A percentile compares a stretch with the other conserved stretches of the same genome.
phyloP scores from a whole-genome alignment of 176 grass and related monocot species.

The Carex pumila region DNA sequence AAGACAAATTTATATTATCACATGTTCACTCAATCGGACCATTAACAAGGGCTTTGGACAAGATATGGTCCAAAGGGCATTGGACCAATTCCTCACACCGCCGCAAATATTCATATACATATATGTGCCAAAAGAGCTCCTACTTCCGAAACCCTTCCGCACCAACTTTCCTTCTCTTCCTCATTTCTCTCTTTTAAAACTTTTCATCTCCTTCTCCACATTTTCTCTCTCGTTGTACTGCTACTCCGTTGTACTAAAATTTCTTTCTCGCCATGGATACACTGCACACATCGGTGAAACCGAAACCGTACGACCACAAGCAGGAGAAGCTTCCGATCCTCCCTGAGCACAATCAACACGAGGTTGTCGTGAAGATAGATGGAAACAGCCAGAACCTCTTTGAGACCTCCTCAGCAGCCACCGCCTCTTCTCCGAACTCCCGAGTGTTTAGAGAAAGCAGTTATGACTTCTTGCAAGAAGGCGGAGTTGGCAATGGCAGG shows the following conservation, averaged over 20 bases:
- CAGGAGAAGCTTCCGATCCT: constrained; percentile 22
- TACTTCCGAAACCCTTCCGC: background rate
- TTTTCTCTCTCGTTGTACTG: background rate
- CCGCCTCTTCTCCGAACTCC: constrained; percentile 2
- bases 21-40: too few relatives aligned
- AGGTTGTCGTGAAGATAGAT: constrained; percentile 93
- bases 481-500: background rate
- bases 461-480: constrained; percentile 40
- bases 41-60: too few relatives aligned
- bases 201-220: background rate
- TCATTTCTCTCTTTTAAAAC: background rate
- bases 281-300: constrained; percentile 10
- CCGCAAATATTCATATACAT: background rate
- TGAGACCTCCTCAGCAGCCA: background rate
- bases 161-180: background rate
- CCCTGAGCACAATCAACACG: constrained; percentile 15
- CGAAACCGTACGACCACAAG: background rate
- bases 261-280: constrained; percentile 2
- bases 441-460: constrained; percentile 44
- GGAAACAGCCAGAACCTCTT: constrained; percentile 12
- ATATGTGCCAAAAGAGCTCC: background rate
- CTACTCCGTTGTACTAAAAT: background rate
- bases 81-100: too few relatives aligned
- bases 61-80: too few relatives aligned
- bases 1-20: too few relatives aligned